A percentile compares a stretch with the other conserved stretches of the same genome.
Conservation (phyloP, 2,329 filamentous ascomycete species). For the Trichoderma endophyticum region DNA sequence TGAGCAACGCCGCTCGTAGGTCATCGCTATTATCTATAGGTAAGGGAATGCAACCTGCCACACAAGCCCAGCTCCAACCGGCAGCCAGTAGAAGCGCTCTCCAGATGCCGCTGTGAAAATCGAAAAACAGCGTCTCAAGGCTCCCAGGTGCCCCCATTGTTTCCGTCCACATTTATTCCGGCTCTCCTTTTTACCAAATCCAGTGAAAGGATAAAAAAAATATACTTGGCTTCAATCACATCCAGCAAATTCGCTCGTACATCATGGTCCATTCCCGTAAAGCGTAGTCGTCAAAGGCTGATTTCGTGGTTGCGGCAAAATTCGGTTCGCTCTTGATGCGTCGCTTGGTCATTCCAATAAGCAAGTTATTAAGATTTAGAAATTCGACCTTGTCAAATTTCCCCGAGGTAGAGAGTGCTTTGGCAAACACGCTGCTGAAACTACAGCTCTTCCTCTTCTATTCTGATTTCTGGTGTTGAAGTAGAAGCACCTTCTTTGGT, state of each 20-base stretch:
- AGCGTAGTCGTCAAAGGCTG: neutral
- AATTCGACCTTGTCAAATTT: neutral
- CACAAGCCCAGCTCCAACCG: constrained; percentile 1
- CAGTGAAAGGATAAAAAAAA: neutral
- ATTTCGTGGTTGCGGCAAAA: neutral
- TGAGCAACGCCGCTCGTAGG: constrained; percentile 4
- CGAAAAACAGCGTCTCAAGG: neutral
- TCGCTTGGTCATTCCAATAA: constrained; percentile 16
- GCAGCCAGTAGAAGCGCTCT: constrained; percentile 6
- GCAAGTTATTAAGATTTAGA: neutral
- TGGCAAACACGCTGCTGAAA: neutral
- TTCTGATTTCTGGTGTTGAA: constrained; percentile 26
- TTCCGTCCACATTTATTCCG: constrained; percentile 5
- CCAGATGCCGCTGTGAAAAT: neutral
- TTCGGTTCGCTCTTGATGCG: neutral
- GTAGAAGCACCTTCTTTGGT: constrained; percentile 24
- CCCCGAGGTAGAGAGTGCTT: neutral
- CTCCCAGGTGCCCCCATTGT: neutral
- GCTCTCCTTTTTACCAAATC: constrained; percentile 12
- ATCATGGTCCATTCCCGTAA: constrained; percentile 15
- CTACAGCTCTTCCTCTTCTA: constrained; percentile 42
- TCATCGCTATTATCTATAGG: constrained; percentile 13
- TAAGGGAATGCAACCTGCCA: constrained; percentile 5
- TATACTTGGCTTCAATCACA: constrained; percentile 9
- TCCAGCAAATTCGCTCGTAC: constrained; percentile 14